Percentiles rank a stretch among this genome's conserved stretches.
Conservation (phyloP, 2,329 filamentous ascomycete genomes). For the Neopestalotiopsis sp. region DNA sequence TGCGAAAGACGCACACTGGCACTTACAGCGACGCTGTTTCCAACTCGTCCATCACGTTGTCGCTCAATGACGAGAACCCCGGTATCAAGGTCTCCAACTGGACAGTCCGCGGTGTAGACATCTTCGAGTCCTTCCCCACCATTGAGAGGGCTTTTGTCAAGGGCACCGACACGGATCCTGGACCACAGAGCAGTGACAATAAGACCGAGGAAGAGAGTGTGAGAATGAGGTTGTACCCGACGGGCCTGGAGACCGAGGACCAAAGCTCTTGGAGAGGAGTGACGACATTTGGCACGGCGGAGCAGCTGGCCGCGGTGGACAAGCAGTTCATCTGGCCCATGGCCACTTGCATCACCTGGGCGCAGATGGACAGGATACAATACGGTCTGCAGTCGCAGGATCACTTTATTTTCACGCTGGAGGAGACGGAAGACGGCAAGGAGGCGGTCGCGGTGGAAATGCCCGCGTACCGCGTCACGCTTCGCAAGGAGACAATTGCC, state of each 20-base stretch:
- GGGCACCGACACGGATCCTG: not conserved
- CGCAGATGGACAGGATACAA: constrained; percentile 11
- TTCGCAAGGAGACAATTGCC: not conserved
- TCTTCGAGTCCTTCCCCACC: constrained; percentile 30
- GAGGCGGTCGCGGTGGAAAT: constrained; percentile 5
- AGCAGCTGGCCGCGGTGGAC: constrained; percentile 2
- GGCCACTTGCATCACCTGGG: constrained; percentile 12
- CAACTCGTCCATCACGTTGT: constrained; percentile 47
- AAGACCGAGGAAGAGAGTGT: not conserved
- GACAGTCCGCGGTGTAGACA: constrained; percentile 46
- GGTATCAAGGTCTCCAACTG: constrained; percentile 46
- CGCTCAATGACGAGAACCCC: constrained; percentile 41
- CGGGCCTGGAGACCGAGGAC: constrained; percentile 2
- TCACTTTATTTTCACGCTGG: constrained; percentile 11
- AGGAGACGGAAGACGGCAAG: not conserved
- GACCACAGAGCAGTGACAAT: not conserved
- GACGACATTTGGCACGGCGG: constrained; percentile 4
- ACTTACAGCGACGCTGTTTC: constrained; percentile 43
- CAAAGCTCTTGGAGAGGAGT: constrained; percentile 10
- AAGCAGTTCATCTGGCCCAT: constrained; percentile 12
- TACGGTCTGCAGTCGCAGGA: constrained; percentile 10
- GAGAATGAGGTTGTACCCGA: constrained; percentile 13
- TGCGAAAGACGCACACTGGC: constrained; percentile 38
- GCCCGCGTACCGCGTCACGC: constrained; percentile 11
- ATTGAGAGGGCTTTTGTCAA: constrained; percentile 2